A percentile compares a stretch with the other conserved stretches of the same genome.
Conservation (phyloP, 2,329 filamentous ascomycete genomes). For the Fusarium tuaranense region DNA sequence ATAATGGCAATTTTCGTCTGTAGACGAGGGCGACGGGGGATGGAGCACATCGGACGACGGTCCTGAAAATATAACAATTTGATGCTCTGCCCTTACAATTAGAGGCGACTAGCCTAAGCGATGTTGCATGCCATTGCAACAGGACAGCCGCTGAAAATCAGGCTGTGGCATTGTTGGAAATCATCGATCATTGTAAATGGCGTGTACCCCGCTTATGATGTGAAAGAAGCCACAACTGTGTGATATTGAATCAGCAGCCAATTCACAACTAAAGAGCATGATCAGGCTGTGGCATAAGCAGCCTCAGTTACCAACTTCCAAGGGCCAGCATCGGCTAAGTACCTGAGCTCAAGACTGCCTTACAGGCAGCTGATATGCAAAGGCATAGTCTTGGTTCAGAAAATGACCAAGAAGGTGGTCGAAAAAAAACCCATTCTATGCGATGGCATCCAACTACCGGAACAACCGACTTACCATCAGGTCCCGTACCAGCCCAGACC, state of each 20-base stretch:
- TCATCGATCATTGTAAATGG: not conserved
- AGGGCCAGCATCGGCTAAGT: not conserved
- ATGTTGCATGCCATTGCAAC: not conserved
- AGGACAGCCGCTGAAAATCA: no score
- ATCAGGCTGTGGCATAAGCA: not conserved
- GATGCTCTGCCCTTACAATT: no score
- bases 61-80: no score
- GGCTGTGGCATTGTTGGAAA: not conserved
- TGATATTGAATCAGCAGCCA: not conserved
- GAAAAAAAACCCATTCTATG: not conserved
- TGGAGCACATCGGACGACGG: no score
- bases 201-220: not conserved
- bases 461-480: not conserved
- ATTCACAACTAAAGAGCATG: not conserved
- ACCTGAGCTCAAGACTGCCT: not conserved
- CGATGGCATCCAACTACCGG: not conserved
- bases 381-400: not conserved
- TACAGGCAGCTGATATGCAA: not conserved
- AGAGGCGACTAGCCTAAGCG: not conserved
- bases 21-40: no score
- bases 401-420: not conserved
- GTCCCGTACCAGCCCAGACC: not conserved
- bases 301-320: not conserved
- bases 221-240: not conserved
- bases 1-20: no score